Evolutionary conservation across 257 asterid species (phyloP).

Genomic region (Scutellaria barbata): DNA sequence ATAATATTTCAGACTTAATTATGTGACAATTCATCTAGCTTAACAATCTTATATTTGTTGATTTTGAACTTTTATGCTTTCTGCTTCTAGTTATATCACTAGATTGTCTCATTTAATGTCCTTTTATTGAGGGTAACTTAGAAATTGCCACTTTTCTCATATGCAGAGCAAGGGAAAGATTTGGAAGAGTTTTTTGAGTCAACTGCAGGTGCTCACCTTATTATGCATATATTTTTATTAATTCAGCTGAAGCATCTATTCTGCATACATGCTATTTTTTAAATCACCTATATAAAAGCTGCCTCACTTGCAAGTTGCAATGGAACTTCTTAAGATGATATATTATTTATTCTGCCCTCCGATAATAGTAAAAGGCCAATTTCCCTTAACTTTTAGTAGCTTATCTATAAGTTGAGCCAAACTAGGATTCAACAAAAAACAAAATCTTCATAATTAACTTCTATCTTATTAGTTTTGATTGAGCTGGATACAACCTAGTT

Average conservation of each 20-base stretch:
- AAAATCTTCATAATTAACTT: too few species aligned
- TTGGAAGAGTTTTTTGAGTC: constrained; percentile 87
- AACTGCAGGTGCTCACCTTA: constrained; percentile 68
- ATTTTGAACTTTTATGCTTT: neutral
- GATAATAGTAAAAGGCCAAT: too few species aligned
- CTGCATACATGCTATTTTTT: constrained; percentile 8
- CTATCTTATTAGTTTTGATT: neutral
- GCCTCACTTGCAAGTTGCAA: neutral
- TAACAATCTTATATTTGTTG: neutral
- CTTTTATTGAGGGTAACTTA: neutral
- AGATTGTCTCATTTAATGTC: neutral
- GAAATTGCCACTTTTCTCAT: constrained; percentile 28
- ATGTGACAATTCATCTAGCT: neutral
- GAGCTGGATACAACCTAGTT: neutral
- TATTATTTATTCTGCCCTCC: too few species aligned
- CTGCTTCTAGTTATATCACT: constrained; percentile 14
- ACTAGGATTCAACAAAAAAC: neutral
- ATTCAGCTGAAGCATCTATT: constrained; percentile 15
- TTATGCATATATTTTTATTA: neutral
- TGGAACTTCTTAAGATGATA: neutral
- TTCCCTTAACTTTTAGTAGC: neutral
- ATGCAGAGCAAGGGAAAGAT: constrained; percentile 85
- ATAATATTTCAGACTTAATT: too few species aligned
- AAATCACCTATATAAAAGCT: neutral
- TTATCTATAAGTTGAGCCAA: too few species aligned